Conservation (phyloP, 2,329 filamentous ascomycete genomes). For the Colletotrichum tropicicola region DNA sequence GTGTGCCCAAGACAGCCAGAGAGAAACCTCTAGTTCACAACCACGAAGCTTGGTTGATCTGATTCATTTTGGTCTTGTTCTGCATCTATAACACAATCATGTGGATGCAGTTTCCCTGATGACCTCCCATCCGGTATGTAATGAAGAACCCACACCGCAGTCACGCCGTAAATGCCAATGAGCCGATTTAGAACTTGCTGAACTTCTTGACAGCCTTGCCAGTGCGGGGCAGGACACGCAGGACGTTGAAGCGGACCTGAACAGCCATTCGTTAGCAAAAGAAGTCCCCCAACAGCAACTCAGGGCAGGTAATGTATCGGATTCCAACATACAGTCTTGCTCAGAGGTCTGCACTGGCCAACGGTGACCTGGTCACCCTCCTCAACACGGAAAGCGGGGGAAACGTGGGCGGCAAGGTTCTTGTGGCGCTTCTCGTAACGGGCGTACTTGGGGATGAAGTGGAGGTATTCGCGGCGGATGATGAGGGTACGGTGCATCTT, state of each 20-base stretch:
- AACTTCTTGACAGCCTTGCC: conserved; percentile 98
- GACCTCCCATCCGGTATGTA: conserved; percentile 35
- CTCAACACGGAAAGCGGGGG: conserved; percentile 99
- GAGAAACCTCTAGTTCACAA: conserved; percentile 38
- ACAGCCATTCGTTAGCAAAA: conserved; percentile 25
- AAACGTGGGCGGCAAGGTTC: conserved; percentile 99
- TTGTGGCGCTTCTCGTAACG: conserved; percentile 99
- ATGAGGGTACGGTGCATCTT: conserved; percentile 99
- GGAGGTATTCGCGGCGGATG: conserved; percentile 99
- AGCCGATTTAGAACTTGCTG: conserved; percentile 89
- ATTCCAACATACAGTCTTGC: conserved; percentile 90
- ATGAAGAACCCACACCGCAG: conserved; percentile 52
- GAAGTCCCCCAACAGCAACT: neutral
- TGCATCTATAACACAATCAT: conserved; percentile 57
- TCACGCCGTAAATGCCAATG: conserved; percentile 65
- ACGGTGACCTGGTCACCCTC: conserved; percentile 99
- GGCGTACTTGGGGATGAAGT: conserved; percentile 99
- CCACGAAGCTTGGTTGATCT: conserved; percentile 45
- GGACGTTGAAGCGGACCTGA: conserved; percentile 98
- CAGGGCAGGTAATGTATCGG: neutral
- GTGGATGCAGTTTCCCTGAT: conserved; percentile 35
- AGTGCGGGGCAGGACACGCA: conserved; percentile 96
- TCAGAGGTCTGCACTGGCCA: conserved; percentile 98
- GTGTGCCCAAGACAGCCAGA: conserved; percentile 29
- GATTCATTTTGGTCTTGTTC: conserved; percentile 35